phyloP scores from a whole-genome alignment of 1,139 yeast genomes.

The Candida sanyaensis region DNA sequence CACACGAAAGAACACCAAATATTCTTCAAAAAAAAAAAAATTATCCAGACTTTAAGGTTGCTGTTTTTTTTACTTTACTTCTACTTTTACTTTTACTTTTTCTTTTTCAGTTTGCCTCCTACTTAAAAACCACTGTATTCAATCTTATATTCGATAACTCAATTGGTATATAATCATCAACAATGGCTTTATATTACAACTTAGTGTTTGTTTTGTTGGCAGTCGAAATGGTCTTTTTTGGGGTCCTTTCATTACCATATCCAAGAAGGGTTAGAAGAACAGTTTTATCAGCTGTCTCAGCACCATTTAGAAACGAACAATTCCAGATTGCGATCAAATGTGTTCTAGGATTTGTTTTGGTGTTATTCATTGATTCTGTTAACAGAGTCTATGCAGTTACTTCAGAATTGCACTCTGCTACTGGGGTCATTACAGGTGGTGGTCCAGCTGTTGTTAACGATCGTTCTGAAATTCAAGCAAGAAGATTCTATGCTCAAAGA shows the following conservation, averaged over 20 bases:
- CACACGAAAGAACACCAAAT: no score
- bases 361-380: constrained; percentile 85
- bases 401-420: constrained; percentile 48
- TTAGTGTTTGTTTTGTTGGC: constrained; percentile 75
- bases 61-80: no score
- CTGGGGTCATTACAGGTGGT: constrained; percentile 12
- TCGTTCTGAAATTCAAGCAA: constrained; percentile 80
- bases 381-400: constrained; percentile 78
- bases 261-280: constrained; percentile 76
- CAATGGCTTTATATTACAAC: constrained; percentile 74
- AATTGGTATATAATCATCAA: constrained; percentile 11
- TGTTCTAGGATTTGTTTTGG: constrained; percentile 77
- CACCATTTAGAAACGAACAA: constrained; percentile 71
- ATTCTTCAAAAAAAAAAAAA: no score
- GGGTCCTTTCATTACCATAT: constrained; percentile 80
- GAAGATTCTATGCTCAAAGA: constrained; percentile 94
- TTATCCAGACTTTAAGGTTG: no score
- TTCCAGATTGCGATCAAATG: constrained; percentile 81
- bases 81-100: not conserved
- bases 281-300: constrained; percentile 61
- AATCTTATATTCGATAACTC: not conserved
- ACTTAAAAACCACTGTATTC: not conserved
- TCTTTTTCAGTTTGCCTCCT: not conserved
- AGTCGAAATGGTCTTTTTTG: constrained; percentile 78
- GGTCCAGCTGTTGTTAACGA: constrained; percentile 42